Percentiles rank a stretch among this genome's conserved stretches.
Conservation (phyloP, 2,329 filamentous ascomycete genomes). For the Exophiala viscosa region DNA sequence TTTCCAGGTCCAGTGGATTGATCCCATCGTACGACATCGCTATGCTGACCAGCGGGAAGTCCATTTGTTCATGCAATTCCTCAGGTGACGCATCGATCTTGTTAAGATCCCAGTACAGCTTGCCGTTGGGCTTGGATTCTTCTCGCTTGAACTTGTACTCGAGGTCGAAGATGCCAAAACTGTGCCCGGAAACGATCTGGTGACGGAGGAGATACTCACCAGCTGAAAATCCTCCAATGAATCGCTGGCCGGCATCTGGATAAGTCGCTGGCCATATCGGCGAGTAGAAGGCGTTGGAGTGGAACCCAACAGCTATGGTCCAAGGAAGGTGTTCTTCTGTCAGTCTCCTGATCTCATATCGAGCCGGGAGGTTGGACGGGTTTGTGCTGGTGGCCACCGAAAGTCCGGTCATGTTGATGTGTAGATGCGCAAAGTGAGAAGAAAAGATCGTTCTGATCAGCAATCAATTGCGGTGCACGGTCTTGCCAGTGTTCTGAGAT, state of each 20-base stretch:
- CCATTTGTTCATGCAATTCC: slow-evolving; percentile 32
- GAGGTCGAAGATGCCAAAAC: slow-evolving; percentile 40
- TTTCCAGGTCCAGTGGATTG: slow-evolving; percentile 21
- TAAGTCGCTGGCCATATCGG: slow-evolving; percentile 22
- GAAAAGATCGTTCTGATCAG: background rate
- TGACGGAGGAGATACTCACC: slow-evolving; percentile 34
- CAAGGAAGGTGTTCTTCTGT: slow-evolving; percentile 16
- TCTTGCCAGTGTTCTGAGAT: too few relatives aligned
- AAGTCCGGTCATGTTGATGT: slow-evolving; percentile 10
- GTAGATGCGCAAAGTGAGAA: background rate
- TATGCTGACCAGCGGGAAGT: slow-evolving; percentile 39
- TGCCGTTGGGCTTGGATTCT: slow-evolving; percentile 30
- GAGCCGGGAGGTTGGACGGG: slow-evolving; percentile 11
- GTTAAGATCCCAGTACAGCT: slow-evolving; percentile 23
- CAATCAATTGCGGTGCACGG: too few relatives aligned
- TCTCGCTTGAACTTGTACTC: slow-evolving; percentile 36
- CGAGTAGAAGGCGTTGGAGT: slow-evolving; percentile 25
- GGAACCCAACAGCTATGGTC: slow-evolving; percentile 17
- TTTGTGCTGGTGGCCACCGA: slow-evolving; percentile 12
- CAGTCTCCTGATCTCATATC: slow-evolving; percentile 22
- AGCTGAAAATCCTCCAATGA: slow-evolving; percentile 2
- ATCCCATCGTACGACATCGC: slow-evolving; percentile 36
- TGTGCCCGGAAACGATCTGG: slow-evolving; percentile 35
- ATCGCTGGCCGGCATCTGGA: slow-evolving; percentile 14
- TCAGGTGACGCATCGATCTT: slow-evolving; percentile 11